These are phyloP conservation scores for Boletus pseudo-olivaceus DNA, from an alignment of 768 basidiomycete species.

Conservation along the genomic window DNA sequence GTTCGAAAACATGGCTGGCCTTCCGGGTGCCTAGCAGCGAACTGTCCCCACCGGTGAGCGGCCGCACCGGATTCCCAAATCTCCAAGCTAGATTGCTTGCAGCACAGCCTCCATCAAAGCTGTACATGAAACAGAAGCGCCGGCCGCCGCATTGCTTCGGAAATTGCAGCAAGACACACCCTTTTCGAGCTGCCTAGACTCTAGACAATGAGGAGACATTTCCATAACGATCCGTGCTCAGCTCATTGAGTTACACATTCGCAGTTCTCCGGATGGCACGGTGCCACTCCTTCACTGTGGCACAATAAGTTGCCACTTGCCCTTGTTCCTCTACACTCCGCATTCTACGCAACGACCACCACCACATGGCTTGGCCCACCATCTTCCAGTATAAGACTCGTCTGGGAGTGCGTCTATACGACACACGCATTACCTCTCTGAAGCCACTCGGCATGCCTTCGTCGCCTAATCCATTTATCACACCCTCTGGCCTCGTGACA, in stretches of 20 bases:
- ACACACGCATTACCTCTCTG: slow-evolving; percentile 17
- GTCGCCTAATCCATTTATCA: slow-evolving; percentile 26
- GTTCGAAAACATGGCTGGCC: slow-evolving; percentile 73
- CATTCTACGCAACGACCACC: slow-evolving; percentile 18
- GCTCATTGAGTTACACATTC: slow-evolving; percentile 9
- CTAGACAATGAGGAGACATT: slow-evolving; percentile 4
- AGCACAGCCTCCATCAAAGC: slow-evolving; percentile 15
- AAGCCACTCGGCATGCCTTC: slow-evolving; percentile 23
- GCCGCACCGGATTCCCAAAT: slow-evolving; percentile 10
- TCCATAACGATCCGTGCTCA: slow-evolving; percentile 15
- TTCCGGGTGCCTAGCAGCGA: slow-evolving; percentile 28
- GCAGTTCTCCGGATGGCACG: slow-evolving; percentile 3
- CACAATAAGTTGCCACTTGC: slow-evolving; percentile 15
- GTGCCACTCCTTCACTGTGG: slow-evolving; percentile 13
- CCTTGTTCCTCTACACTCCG: slow-evolving; percentile 7
- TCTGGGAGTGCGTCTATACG: background rate
- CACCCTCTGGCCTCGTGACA: slow-evolving; percentile 26
- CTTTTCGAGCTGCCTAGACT: slow-evolving; percentile 20
- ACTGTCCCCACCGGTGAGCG: slow-evolving; percentile 11
- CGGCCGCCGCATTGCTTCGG: slow-evolving; percentile 24
- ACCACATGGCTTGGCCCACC: slow-evolving; percentile 19
- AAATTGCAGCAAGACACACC: slow-evolving; percentile 19
- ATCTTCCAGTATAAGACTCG: slow-evolving; percentile 20
- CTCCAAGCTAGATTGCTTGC: slow-evolving; percentile 4
- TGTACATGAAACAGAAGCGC: slow-evolving; percentile 26